These are phyloP conservation scores for Xylaria multiplex DNA, from an alignment of 2,329 filamentous ascomycete genomes.

Conservation along the genomic window DNA sequence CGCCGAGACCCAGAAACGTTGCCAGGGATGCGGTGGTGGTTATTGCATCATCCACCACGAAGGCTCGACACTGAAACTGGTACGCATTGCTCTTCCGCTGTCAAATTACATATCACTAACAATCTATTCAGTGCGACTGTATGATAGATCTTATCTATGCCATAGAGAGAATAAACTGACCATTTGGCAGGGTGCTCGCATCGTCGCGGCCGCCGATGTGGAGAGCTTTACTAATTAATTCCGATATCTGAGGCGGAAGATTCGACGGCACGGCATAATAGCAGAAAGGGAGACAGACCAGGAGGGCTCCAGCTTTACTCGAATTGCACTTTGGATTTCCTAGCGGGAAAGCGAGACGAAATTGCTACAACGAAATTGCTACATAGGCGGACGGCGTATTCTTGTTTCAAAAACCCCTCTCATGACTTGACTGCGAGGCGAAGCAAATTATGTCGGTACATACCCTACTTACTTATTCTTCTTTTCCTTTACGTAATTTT, in stretches of 20 bases:
- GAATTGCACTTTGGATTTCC: neutral
- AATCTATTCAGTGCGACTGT: conserved; percentile 58
- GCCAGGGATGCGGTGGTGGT: conserved; percentile 77
- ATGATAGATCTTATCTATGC: conserved; percentile 38
- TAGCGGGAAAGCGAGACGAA: conserved; percentile 9
- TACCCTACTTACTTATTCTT: neutral
- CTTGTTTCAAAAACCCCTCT: neutral
- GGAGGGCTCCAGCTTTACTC: neutral
- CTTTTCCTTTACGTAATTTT: too few species aligned
- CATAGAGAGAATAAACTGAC: conserved; percentile 32
- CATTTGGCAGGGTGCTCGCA: conserved; percentile 51
- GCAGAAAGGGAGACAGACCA: neutral
- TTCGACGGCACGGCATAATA: neutral
- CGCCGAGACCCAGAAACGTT: conserved; percentile 74
- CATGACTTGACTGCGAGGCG: neutral
- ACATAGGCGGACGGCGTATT: neutral
- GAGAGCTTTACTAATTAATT: conserved; percentile 41
- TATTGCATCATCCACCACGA: conserved; percentile 89
- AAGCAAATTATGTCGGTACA: neutral
- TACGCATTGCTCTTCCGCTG: conserved; percentile 50
- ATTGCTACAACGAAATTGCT: conserved; percentile 5
- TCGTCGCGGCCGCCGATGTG: conserved; percentile 49
- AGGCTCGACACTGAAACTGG: conserved; percentile 73
- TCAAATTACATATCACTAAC: conserved; percentile 45
- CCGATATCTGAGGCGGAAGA: neutral